These are phyloP conservation scores for Pyrus bretschneideri DNA, from an alignment of 306 rosid species.

Conservation along the genomic window DNA sequence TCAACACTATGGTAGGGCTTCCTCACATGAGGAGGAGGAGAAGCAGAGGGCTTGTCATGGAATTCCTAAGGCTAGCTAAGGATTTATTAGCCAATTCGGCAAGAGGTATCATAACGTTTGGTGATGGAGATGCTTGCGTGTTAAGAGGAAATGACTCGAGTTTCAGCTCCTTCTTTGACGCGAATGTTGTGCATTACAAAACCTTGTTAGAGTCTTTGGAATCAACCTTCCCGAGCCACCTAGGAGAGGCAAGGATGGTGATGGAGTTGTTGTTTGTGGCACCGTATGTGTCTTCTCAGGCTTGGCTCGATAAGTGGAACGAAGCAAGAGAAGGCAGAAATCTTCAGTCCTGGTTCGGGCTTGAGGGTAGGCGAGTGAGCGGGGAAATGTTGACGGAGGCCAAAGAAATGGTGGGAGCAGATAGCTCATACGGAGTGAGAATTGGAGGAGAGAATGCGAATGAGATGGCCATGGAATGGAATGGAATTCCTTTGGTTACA, in stretches of 20 bases:
- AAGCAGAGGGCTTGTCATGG: constrained; percentile 29
- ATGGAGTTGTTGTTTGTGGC: constrained; percentile 47
- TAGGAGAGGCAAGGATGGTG: constrained; percentile 46
- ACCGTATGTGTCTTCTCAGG: constrained; percentile 37
- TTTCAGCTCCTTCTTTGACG: constrained; percentile 50
- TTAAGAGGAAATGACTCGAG: constrained; percentile 21
- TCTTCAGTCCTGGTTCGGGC: constrained; percentile 7
- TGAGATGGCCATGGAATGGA: constrained; percentile 48
- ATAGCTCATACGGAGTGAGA: constrained; percentile 26
- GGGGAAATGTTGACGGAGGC: constrained; percentile 35
- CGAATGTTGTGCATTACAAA: constrained; percentile 39
- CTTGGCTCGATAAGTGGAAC: constrained; percentile 44
- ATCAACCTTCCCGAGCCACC: constrained; percentile 24
- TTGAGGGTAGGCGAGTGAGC: constrained; percentile 38
- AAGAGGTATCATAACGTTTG: constrained; percentile 40
- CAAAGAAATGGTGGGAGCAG: constrained; percentile 36
- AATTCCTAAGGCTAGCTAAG: constrained; percentile 40
- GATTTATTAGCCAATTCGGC: constrained; percentile 26
- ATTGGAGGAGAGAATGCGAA: constrained; percentile 27
- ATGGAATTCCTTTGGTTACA: constrained; percentile 36
- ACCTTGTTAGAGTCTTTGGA: constrained; percentile 51
- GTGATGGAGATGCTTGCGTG: constrained; percentile 44
- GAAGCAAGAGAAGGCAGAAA: constrained; percentile 22
- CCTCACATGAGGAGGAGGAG: constrained; percentile 42
- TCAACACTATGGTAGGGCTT: constrained; percentile 44